These are phyloP conservation scores for Boletus tylopilopsis DNA, from an alignment of 768 basidiomycete species.

Conservation along the genomic window DNA sequence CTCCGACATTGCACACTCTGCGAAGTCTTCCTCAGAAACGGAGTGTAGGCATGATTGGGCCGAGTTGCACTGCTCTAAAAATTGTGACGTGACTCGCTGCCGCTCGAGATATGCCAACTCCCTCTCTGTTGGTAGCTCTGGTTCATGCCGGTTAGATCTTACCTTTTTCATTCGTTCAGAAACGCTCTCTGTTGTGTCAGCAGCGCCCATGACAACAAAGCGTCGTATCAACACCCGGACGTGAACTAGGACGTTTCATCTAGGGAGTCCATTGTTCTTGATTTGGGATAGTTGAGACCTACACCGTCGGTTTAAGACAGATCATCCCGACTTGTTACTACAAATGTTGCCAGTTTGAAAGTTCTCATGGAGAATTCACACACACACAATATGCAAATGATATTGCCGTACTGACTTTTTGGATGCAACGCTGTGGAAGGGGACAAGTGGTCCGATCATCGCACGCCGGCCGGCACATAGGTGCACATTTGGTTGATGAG, in stretches of 20 bases:
- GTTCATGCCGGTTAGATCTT: not conserved
- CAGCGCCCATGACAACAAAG: not conserved
- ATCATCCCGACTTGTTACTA: not conserved
- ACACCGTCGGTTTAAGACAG: not conserved
- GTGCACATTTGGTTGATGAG: too few species aligned
- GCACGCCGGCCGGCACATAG: not conserved
- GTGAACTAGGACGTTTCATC: slow-evolving; percentile 1
- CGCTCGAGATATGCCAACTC: not conserved
- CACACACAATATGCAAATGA: too few species aligned
- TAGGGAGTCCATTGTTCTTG: not conserved
- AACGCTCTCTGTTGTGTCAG: not conserved
- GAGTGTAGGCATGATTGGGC: not conserved
- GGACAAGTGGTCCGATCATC: not conserved
- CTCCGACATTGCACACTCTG: not conserved
- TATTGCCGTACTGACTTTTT: not conserved
- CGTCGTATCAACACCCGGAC: not conserved
- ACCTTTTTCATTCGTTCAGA: not conserved
- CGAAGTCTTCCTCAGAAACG: not conserved
- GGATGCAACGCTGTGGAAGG: not conserved
- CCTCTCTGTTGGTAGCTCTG: not conserved
- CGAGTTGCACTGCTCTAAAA: not conserved
- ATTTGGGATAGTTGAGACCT: not conserved
- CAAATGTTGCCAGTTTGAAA: not conserved
- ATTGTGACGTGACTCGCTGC: slow-evolving; percentile 3
- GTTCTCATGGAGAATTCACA: not conserved